These are phyloP conservation scores for Lyophyllum shimeji DNA, from an alignment of 768 basidiomycete genomes.

Conservation along the genomic window DNA sequence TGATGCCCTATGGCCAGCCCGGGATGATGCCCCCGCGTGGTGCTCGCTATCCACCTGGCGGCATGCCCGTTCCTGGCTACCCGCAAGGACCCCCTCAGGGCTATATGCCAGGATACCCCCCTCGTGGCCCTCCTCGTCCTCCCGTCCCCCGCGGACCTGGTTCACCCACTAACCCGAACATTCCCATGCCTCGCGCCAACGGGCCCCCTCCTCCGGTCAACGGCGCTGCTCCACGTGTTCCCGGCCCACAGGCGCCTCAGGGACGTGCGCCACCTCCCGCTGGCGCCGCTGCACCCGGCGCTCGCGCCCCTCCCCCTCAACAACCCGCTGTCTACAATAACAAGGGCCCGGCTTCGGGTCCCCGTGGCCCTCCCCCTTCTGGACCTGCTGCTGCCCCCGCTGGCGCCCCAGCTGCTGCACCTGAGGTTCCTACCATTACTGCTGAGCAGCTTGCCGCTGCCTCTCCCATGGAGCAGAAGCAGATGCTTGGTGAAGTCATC, in stretches of 20 bases:
- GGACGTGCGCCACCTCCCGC: constrained; percentile 5
- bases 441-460: constrained; percentile 56
- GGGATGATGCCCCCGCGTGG: constrained; percentile 85
- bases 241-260: constrained; percentile 16
- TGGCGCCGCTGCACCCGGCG: constrained; percentile 1
- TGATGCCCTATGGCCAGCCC: constrained; percentile 82
- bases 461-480: constrained; percentile 90
- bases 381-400: constrained; percentile 39
- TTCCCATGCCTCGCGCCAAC: constrained; percentile 64
- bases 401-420: constrained; percentile 32
- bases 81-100: constrained; percentile 62
- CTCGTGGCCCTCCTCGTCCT: constrained; percentile 58
- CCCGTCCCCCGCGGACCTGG: constrained; percentile 67
- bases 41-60: constrained; percentile 27
- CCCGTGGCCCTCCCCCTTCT: constrained; percentile 45
- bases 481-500: constrained; percentile 95
- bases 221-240: constrained; percentile 54
- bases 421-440: constrained; percentile 43
- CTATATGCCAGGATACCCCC: constrained; percentile 70
- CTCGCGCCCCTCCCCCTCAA: constrained; percentile 9
- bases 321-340: constrained; percentile 17
- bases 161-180: constrained; percentile 64
- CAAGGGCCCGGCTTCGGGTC: constrained; percentile 37
- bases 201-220: constrained; percentile 36
- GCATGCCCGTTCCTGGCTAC: constrained; percentile 65